Evolutionary conservation across 2,329 filamentous ascomycete genomes (phyloP), one percentile per base, ranked within the genome.

Genomic region (Talaromyces albobiverticillius): DNA sequence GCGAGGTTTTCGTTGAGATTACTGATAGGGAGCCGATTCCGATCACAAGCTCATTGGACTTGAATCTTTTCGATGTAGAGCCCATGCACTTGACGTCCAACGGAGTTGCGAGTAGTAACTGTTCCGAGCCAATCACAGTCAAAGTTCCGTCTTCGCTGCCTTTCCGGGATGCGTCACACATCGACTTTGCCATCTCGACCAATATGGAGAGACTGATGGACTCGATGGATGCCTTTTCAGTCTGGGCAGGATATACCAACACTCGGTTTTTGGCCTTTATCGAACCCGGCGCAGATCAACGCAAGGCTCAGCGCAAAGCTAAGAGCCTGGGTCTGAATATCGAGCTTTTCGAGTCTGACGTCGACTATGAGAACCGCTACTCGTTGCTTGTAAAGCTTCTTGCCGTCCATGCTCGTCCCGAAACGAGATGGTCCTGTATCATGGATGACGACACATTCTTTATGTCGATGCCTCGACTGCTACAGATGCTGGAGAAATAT

Each of bases 401-500:
- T 56, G 67, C 81, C 22, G 63, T 72, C 22, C 69, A 76, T 47
- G 65, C 71, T 29, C 74, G 69, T 9, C 65, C 74, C 0, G 61
- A 72, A 13, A 82, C 81, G 0, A 69, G 72, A 29, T 86, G 83
- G 82, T 75, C 78, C 13, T 78, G 76, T 43, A 71, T 85, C 46
- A 76, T 85, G 34, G 82, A 86, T 62, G 83, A 86, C 61, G 83
- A 86, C 60, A 86, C 83, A 1, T 85, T 86, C 65, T 85, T 85
- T 64, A 76, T 79, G 2, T 81, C 79, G 2, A 75, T 85, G 42
- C 66, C 77, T 49, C 72, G 73, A 0, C 69, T 86, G 14, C 71
- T 76, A 20, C 65, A 75, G n/a, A 71, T 76, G 5, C 73, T 85
- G 2, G 62, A 61, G 31, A 64, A 68, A 34, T 75, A 81, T 58